A percentile compares a stretch with the other conserved stretches of the same genome.
phyloP scores from a whole-genome alignment of 768 basidiomycete species.

The Amanita inopinata region DNA sequence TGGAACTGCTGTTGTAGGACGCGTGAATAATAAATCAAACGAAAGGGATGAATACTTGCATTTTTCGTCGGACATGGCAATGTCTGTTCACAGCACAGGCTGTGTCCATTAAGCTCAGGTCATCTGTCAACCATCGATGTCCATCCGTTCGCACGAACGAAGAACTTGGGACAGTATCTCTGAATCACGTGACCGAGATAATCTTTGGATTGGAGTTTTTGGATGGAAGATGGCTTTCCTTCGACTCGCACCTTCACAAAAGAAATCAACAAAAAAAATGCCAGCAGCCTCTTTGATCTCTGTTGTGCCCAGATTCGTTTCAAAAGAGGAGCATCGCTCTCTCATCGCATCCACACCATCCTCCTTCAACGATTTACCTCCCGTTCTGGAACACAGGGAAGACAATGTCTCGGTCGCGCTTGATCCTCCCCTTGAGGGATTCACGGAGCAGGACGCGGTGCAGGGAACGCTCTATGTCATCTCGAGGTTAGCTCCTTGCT shows the following conservation, averaged over 20 bases:
- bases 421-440: constrained; percentile 58
- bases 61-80: too few relatives aligned
- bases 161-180: too few relatives aligned
- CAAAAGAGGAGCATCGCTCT: constrained; percentile 55
- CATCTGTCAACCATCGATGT: too few relatives aligned
- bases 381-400: constrained; percentile 68
- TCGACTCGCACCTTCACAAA: constrained; percentile 21
- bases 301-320: constrained; percentile 27
- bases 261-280: constrained; percentile 19
- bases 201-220: too few relatives aligned
- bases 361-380: constrained; percentile 79
- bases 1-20: too few relatives aligned
- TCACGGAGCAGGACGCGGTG: constrained; percentile 38
- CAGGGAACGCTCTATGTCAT: constrained; percentile 75
- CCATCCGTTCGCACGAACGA: too few relatives aligned
- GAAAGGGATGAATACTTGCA: too few relatives aligned
- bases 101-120: too few relatives aligned
- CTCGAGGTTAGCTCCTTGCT: constrained; percentile 52
- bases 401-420: constrained; percentile 59
- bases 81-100: too few relatives aligned
- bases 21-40: too few relatives aligned
- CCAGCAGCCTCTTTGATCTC: constrained; percentile 28
- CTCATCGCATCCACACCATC: constrained; percentile 73
- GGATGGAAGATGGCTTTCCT: not conserved
- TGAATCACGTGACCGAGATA: not conserved